phyloP scores from a whole-genome alignment of 176 grass and related monocot species.

The Aegilops bicornis region DNA sequence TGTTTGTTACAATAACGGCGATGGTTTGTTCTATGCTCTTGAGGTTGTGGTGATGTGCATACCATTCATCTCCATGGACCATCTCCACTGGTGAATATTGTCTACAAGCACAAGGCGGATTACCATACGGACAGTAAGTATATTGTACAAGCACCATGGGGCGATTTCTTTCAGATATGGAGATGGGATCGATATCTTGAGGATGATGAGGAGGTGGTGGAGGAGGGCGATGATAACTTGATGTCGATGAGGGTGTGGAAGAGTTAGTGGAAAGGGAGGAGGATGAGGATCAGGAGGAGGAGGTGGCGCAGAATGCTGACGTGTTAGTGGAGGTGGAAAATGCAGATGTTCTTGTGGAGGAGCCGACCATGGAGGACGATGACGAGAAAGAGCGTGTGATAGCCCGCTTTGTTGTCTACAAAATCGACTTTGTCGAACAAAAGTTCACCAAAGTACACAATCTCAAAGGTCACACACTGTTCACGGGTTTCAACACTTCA shows the following conservation, averaged over 20 bases:
- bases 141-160: no score
- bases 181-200: background rate
- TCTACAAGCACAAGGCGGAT: no score
- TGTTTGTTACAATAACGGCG: background rate
- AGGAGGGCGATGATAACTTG: background rate
- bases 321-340: background rate
- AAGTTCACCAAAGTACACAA: background rate
- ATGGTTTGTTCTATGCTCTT: background rate
- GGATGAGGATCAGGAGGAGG: background rate
- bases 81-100: no score
- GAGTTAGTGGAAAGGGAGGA: background rate
- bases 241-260: background rate
- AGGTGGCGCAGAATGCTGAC: background rate
- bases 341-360: no score
- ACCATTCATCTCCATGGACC: no score
- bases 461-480: background rate
- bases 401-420: background rate
- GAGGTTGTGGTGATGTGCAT: no score
- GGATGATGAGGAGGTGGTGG: background rate
- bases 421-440: background rate
- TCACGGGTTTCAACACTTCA: conserved; percentile 1
- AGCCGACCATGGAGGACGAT: background rate
- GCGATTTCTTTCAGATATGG: no score
- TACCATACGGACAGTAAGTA: no score
- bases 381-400: background rate